These are phyloP conservation scores for Penicillium sp. DNA, from an alignment of 2,329 filamentous ascomycete genomes.

Conservation along the genomic window DNA sequence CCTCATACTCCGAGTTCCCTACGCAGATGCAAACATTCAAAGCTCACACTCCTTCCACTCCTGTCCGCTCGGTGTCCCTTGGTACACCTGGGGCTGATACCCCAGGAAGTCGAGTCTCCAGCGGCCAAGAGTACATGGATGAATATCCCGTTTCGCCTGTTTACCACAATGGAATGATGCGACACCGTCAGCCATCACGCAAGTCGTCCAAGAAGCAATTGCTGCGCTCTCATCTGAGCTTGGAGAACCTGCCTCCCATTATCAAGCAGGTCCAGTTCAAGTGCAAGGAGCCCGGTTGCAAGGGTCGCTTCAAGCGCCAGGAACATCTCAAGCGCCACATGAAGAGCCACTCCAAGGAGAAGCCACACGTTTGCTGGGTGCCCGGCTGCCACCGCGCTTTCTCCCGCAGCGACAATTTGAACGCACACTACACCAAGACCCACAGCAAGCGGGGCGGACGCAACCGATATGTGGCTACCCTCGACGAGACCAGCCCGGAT, in stretches of 20 bases:
- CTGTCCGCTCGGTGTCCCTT: conserved; percentile 33
- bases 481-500: conserved; percentile 41
- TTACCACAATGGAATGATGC: conserved; percentile 28
- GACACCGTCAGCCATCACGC: conserved; percentile 32
- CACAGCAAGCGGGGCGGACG: conserved; percentile 45
- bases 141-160: conserved; percentile 34
- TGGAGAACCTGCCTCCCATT: conserved; percentile 36
- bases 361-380: conserved; percentile 43
- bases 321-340: conserved; percentile 49
- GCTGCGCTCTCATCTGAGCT: conserved; percentile 26
- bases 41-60: conserved; percentile 35
- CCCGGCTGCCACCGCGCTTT: conserved; percentile 41
- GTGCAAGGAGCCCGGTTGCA: conserved; percentile 42
- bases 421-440: conserved; percentile 44
- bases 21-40: conserved; percentile 32
- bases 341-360: conserved; percentile 45
- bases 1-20: conserved; percentile 37
- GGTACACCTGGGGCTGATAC: conserved; percentile 30
- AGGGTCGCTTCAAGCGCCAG: conserved; percentile 45
- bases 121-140: conserved; percentile 33
- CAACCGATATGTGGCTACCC: conserved; percentile 44
- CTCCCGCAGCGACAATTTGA: conserved; percentile 44
- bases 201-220: conserved; percentile 34
- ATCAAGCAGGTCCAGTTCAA: conserved; percentile 41
- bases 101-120: conserved; percentile 34